phyloP scores from a whole-genome alignment of 2,329 filamentous ascomycete species.

The Fusarium neocosmosporiellum region DNA sequence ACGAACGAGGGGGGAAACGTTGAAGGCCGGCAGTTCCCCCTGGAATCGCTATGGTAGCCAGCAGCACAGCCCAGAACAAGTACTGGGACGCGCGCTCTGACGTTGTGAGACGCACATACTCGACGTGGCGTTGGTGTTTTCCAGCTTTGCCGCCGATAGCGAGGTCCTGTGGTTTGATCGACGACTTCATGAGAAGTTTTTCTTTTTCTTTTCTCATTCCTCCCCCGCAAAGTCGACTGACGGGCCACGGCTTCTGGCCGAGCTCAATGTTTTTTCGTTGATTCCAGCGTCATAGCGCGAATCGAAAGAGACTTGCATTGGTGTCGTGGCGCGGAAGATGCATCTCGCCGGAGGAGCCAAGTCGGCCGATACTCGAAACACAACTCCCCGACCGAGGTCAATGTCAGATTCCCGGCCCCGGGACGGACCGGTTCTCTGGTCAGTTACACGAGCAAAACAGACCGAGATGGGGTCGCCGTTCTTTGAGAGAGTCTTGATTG shows the following conservation, averaged over 20 bases:
- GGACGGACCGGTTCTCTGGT: slow-evolving; percentile 7
- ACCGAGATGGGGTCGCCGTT: not conserved
- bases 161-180: not conserved
- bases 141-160: not conserved
- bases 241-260: slow-evolving; percentile 9
- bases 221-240: not conserved
- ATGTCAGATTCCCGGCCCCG: not conserved
- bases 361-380: slow-evolving; percentile 7
- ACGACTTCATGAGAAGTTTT: not conserved
- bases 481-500: not conserved
- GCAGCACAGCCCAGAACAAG: not conserved
- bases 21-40: not conserved
- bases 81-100: not conserved
- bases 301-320: slow-evolving; percentile 5
- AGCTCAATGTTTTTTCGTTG: not conserved
- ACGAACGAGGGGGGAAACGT: not conserved
- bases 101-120: not conserved
- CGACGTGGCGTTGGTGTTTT: slow-evolving; percentile 1
- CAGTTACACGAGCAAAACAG: not conserved
- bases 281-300: not conserved
- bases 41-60: not conserved
- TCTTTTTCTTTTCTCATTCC: not conserved
- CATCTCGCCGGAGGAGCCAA: not conserved
- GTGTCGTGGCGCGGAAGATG: not conserved
- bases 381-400: not conserved